Evolutionary conservation across 352 stramenopile species (phyloP), one percentile per base, ranked within the genome.

Genomic region (Phytophthora foliorum): DNA sequence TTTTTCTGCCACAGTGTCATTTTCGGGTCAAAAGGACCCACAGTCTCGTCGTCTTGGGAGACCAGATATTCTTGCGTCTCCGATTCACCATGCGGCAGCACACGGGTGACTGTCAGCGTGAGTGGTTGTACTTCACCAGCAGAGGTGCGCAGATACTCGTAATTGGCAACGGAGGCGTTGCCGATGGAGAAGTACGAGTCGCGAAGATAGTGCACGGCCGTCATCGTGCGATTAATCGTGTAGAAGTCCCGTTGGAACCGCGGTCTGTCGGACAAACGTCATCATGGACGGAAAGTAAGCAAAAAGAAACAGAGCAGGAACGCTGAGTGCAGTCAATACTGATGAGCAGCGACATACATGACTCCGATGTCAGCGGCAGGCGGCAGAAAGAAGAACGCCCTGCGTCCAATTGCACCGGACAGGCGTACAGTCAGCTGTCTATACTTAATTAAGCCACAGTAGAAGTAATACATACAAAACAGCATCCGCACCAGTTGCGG

Each of bases 321-420:
- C 9, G 29, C 27, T 9, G 27, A 22, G 51, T 16, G 42, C 14
- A 44, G 13, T 24, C 22, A 9, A 62, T 25, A 51, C 3, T 9
- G 14, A 14, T n/a, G n/a, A 13, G 11, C 38, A 5, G n/a, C 9
- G 16, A 72, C 80, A 45, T 57, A 89, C 72, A 86, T 73, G 50
- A 85, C 63, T 24, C 84, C 82, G n/a, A 87, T 80, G 56, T 88
- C 74, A 19, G 64, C 57, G 22, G 76, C 54, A 24, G 84, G 76
- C 19, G 86, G 89, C 11, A 96, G 72, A 56, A 96, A 96, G 70
- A 95, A 94, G 46, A 89, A 93, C 11, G 85, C 87, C 85, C 85
- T 93, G 53, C 7, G 14, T 17, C 9, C 17, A 68, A 24, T 34
- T 25, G 29, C 29, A 34, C 13, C 5, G 10, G 36, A 19, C 36